Evolutionary conservation across 139 green algal genomes (phyloP).

Genomic region (Coccomyxa sp.): DNA sequence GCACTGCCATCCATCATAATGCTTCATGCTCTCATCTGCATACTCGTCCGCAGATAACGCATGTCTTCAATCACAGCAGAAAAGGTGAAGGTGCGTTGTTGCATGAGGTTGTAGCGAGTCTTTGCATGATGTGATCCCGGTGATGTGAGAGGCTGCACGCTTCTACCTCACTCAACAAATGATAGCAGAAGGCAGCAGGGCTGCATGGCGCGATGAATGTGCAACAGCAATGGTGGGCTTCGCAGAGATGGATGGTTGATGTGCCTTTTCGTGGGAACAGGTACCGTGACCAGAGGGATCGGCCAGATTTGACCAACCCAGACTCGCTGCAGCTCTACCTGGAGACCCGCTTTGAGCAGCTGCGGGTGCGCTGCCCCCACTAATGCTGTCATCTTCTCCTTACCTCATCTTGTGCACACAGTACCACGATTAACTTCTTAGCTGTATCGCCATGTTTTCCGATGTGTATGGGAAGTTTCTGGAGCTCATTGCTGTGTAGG

Average conservation of each 20-base stretch:
- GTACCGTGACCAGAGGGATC: conserved; percentile 80
- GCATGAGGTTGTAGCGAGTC: neutral
- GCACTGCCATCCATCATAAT: neutral
- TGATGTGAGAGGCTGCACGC: too few relatives aligned
- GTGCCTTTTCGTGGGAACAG: neutral
- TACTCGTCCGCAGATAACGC: neutral
- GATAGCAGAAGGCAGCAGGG: too few relatives aligned
- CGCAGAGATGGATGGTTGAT: neutral
- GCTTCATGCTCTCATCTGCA: neutral
- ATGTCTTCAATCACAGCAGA: neutral
- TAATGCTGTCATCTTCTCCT: neutral
- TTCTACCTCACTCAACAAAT: too few relatives aligned
- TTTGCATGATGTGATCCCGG: too few relatives aligned
- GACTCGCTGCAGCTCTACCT: conserved; percentile 90
- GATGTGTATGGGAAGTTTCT: neutral
- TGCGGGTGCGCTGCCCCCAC: conserved; percentile 62
- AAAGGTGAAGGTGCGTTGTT: neutral
- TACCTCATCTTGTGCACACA: neutral
- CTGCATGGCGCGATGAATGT: too few relatives aligned
- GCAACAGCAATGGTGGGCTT: neutral
- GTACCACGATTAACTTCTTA: neutral
- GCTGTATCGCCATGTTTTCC: neutral
- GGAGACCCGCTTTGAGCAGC: conserved; percentile 97
- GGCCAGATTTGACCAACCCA: conserved; percentile 83
- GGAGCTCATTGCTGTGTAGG: neutral